Conservation (phyloP, 2,329 filamentous ascomycete genomes). For the Fusarium mangiferae region DNA sequence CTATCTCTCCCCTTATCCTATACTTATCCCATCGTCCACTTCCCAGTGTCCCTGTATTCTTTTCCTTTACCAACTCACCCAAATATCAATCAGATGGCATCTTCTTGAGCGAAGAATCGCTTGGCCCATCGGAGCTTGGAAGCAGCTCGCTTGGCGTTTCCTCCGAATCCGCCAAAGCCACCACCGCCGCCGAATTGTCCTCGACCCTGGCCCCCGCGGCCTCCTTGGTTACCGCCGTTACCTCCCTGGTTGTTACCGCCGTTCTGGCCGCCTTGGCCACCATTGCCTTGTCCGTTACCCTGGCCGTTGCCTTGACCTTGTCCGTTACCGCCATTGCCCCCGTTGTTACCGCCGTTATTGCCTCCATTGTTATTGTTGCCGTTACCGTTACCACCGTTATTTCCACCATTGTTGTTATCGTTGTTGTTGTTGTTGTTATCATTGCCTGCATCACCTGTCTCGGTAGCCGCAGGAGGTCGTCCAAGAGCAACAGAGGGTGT, state of each 20-base stretch:
- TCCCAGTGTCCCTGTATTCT: not conserved
- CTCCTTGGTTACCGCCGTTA: not conserved
- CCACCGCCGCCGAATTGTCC: not conserved
- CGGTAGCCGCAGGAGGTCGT: conserved; percentile 1
- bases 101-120: conserved; percentile 1
- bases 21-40: not conserved
- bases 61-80: not conserved
- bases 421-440: conserved; percentile 5
- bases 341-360: conserved; percentile 12
- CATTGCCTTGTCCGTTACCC: not conserved
- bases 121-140: conserved; percentile 27
- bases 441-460: conserved; percentile 3
- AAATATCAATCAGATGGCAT: not conserved
- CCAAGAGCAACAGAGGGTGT: conserved; percentile 46
- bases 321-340: not conserved
- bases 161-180: conserved; percentile 13
- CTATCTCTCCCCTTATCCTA: not conserved
- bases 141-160: conserved; percentile 22
- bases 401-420: not conserved
- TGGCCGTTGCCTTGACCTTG: not conserved
- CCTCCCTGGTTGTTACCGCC: not conserved
- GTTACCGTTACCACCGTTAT: not conserved
- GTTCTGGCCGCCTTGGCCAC: not conserved
- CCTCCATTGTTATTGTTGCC: conserved; percentile 1
- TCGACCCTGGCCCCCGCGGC: not conserved